phyloP scores from a whole-genome alignment of 306 rosid genomes.

The Alnus rubra region DNA sequence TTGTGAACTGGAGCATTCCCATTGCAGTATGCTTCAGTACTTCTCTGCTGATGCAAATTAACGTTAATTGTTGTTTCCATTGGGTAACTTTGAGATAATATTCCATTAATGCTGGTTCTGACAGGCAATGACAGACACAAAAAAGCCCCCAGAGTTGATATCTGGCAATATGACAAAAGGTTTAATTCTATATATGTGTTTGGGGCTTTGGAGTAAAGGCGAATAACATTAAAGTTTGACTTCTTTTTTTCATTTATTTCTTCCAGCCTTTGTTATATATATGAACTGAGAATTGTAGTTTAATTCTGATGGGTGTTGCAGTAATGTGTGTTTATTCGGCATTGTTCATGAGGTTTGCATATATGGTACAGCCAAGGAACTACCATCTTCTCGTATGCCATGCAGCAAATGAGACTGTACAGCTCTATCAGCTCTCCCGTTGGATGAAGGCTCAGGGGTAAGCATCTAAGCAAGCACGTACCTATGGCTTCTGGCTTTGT shows the following conservation, averaged over 20 bases:
- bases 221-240: no score
- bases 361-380: constrained; percentile 81
- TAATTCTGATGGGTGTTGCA: constrained; percentile 32
- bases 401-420: constrained; percentile 69
- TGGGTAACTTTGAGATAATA: not conserved
- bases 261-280: not conserved
- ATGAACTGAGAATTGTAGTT: constrained; percentile 7
- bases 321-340: constrained; percentile 76
- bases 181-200: constrained; percentile 5
- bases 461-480: constrained; percentile 9
- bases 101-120: constrained; percentile 4
- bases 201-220: not conserved
- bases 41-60: not conserved
- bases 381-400: constrained; percentile 66
- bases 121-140: constrained; percentile 55
- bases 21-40: constrained; percentile 41
- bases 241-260: not conserved
- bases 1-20: constrained; percentile 59
- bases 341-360: constrained; percentile 75
- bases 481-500: not conserved
- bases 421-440: constrained; percentile 67
- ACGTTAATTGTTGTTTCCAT: not conserved
- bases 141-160: constrained; percentile 59
- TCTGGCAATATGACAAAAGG: constrained; percentile 62
- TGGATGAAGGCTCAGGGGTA: constrained; percentile 65